phyloP scores from a whole-genome alignment of 495 filamentous ascomycete species.

The Aspergillus wentii region DNA sequence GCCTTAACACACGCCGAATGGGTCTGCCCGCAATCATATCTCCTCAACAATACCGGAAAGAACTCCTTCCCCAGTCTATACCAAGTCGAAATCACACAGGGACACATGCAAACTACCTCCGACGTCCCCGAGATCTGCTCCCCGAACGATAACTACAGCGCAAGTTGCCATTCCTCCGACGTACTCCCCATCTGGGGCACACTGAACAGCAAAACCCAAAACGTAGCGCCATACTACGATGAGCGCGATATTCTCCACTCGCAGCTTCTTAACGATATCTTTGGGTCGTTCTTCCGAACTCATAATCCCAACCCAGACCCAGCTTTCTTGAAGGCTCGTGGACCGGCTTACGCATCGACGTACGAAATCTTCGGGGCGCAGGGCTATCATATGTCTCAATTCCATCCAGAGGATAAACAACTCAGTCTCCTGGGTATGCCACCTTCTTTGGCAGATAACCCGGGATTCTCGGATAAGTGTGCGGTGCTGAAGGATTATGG shows the following conservation, averaged over 20 bases:
- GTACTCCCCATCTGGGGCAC: conserved; percentile 26
- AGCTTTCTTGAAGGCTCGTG: conserved; percentile 9
- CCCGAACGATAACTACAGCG: conserved; percentile 23
- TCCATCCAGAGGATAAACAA: conserved; percentile 3
- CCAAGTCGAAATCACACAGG: conserved; percentile 16
- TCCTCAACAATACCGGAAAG: conserved; percentile 12
- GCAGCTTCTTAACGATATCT: conserved; percentile 26
- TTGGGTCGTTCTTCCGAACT: conserved; percentile 17
- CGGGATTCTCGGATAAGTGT: conserved; percentile 15
- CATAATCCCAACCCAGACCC: conserved; percentile 20
- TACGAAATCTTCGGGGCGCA: conserved; percentile 1
- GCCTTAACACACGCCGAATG: conserved; percentile 22
- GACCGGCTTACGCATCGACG: conserved; percentile 19
- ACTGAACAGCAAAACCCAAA: conserved; percentile 22
- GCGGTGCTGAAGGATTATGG: conserved; percentile 21
- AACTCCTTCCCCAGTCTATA: conserved; percentile 18
- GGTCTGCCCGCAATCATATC: conserved; percentile 21
- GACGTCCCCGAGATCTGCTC: conserved; percentile 19
- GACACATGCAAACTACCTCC: conserved; percentile 18
- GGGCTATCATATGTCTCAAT: conserved; percentile 10
- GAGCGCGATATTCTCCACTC: conserved; percentile 15
- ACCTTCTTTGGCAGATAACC: conserved; percentile 6
- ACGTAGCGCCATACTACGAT: conserved; percentile 21
- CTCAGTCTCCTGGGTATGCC: conserved; percentile 15
- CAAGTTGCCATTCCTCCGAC: conserved; percentile 25